Evolutionary conservation across 106 monocot genomes (phyloP).

Genomic region (Vanilla planifolia): DNA sequence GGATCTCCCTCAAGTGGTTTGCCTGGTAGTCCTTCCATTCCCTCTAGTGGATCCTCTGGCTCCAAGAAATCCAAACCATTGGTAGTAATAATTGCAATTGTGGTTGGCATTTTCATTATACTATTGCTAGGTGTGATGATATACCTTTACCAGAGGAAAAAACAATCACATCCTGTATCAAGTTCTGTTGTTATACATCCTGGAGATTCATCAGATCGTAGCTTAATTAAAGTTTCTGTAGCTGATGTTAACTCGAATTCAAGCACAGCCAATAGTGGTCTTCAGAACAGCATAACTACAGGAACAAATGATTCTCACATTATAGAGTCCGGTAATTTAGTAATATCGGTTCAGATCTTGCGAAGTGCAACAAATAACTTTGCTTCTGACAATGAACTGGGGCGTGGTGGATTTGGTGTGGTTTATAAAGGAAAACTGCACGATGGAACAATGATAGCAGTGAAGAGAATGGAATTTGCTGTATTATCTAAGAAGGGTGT

Average conservation of each 20-base stretch:
- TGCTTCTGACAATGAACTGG: conserved; percentile 48
- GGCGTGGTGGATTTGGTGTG: conserved; percentile 58
- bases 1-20: not conserved
- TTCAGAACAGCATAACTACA: conserved; percentile 11
- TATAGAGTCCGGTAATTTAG: conserved; percentile 40
- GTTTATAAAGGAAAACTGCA: conserved; percentile 58
- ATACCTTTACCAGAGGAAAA: conserved; percentile 8
- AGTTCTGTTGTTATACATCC: conserved; percentile 40
- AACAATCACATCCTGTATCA: conserved; percentile 8
- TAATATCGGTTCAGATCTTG: conserved; percentile 31
- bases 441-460: conserved; percentile 52
- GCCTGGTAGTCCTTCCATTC: not conserved
- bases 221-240: conserved; percentile 28
- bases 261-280: conserved; percentile 15
- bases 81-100: conserved; percentile 11
- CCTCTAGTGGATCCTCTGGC: not conserved
- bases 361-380: conserved; percentile 38
- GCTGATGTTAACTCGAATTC: conserved; percentile 16
- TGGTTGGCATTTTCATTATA: conserved; percentile 13
- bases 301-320: conserved; percentile 17
- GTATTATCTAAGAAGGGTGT: conserved; percentile 22
- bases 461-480: conserved; percentile 48
- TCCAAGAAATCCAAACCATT: conserved; percentile 13
- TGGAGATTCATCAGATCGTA: conserved; percentile 43
- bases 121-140: conserved; percentile 9